A percentile compares a stretch with the other conserved stretches of the same genome.
Evolutionary conservation across 2,329 filamentous ascomycete genomes (phyloP).

Genomic region (Trichoderma asperellum): DNA sequence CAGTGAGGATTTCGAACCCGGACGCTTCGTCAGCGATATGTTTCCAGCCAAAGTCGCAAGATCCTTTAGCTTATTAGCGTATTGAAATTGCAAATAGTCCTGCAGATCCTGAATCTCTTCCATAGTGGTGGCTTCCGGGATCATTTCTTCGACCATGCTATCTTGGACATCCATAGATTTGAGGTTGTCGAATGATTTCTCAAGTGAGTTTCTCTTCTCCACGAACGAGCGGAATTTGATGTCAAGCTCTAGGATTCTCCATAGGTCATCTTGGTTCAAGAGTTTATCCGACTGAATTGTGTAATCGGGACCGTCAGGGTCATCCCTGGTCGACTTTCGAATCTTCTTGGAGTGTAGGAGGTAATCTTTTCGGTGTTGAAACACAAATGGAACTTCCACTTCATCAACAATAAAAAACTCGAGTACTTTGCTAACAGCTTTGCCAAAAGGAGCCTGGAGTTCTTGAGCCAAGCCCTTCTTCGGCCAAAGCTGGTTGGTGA

Average conservation of each 20-base stretch:
- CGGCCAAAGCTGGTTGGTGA: constrained; percentile 84
- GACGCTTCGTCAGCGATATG: constrained; percentile 72
- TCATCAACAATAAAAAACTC: constrained; percentile 95
- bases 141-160: constrained; percentile 77
- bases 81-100: constrained; percentile 95
- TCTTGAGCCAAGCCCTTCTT: constrained; percentile 77
- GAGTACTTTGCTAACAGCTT: constrained; percentile 86
- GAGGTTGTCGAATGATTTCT: constrained; percentile 76
- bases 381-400: constrained; percentile 95
- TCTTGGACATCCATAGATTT: constrained; percentile 69
- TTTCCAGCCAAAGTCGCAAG: constrained; percentile 66
- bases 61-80: constrained; percentile 82
- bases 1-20: constrained; percentile 77
- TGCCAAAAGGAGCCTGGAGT: constrained; percentile 80
- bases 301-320: constrained; percentile 72
- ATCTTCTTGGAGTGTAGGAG: constrained; percentile 84
- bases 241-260: constrained; percentile 93
- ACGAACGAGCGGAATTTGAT: constrained; percentile 92
- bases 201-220: constrained; percentile 86
- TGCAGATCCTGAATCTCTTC: constrained; percentile 96
- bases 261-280: constrained; percentile 88
- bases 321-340: constrained; percentile 62
- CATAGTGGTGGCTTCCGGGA: constrained; percentile 79
- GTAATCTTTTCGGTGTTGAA: constrained; percentile 97
- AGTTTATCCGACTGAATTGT: constrained; percentile 83